Evolutionary conservation across 306 rosid genomes (phyloP).

Genomic region (Cucumis hystrix): DNA sequence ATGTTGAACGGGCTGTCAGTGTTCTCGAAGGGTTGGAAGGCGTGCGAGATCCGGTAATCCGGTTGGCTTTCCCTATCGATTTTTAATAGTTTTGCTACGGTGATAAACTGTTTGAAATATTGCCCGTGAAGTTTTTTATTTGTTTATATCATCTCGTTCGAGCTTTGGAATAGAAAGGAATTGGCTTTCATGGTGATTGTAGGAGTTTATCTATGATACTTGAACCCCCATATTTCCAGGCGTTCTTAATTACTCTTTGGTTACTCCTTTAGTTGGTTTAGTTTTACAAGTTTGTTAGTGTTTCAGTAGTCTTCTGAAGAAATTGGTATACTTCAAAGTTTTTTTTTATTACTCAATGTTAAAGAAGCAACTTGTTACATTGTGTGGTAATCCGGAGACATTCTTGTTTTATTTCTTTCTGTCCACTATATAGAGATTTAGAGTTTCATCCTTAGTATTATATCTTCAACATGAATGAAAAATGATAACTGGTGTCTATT

Average conservation of each 20-base stretch:
- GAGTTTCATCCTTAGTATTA: not conserved
- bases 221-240: not conserved
- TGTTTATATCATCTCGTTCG: not conserved
- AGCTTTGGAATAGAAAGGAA: not conserved
- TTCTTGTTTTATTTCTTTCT: not conserved
- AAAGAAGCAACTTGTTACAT: not conserved
- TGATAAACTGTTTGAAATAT: not conserved
- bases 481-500: not conserved
- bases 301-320: not conserved
- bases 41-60: slow-evolving; percentile 84
- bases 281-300: not conserved
- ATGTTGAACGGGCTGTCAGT: slow-evolving; percentile 55
- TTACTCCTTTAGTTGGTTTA: not conserved
- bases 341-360: not conserved
- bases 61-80: slow-evolving; percentile 23
- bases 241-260: not conserved
- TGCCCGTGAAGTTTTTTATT: not conserved
- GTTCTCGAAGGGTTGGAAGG: slow-evolving; percentile 54
- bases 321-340: not conserved
- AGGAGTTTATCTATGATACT: not conserved
- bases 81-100: not conserved
- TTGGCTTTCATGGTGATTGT: not conserved
- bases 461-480: not conserved
- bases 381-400: not conserved
- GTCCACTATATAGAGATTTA: not conserved